phyloP scores from a whole-genome alignment of 305 asterid genomes.

The Solanum hybrid region DNA sequence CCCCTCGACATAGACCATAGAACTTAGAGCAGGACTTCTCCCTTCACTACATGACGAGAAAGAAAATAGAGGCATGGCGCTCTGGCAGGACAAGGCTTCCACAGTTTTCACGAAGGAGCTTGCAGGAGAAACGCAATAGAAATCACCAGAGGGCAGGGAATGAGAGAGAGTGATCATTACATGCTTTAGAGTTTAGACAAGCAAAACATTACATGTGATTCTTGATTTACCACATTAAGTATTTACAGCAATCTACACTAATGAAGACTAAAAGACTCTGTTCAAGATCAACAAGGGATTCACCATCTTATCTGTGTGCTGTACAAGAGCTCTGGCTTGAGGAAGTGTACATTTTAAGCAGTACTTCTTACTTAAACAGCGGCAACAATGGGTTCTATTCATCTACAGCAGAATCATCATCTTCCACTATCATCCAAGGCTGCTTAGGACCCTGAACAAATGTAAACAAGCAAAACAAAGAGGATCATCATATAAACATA shows the following conservation, averaged over 20 bases:
- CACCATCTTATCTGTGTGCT: background rate
- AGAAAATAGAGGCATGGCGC: background rate
- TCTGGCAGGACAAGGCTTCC: background rate
- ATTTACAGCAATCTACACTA: background rate
- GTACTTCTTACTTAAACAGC: background rate
- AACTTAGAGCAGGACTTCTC: background rate
- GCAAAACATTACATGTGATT: background rate
- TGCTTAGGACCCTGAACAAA: conserved; percentile 55
- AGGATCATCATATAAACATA: background rate
- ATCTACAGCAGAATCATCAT: conserved; percentile 22
- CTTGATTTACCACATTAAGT: background rate
- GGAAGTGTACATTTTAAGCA: background rate
- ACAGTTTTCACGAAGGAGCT: background rate
- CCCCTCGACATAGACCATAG: background rate
- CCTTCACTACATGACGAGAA: background rate
- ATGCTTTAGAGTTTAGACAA: background rate
- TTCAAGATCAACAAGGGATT: background rate
- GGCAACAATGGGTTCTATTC: background rate
- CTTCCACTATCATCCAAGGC: conserved; percentile 69
- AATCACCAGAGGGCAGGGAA: background rate
- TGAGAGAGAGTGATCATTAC: background rate
- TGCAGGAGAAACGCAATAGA: background rate
- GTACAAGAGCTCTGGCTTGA: background rate
- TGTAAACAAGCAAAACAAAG: background rate
- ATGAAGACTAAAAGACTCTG: background rate